Conservation (phyloP, 805 yeast genomes). For the Wickerhamiella lipophila region DNA sequence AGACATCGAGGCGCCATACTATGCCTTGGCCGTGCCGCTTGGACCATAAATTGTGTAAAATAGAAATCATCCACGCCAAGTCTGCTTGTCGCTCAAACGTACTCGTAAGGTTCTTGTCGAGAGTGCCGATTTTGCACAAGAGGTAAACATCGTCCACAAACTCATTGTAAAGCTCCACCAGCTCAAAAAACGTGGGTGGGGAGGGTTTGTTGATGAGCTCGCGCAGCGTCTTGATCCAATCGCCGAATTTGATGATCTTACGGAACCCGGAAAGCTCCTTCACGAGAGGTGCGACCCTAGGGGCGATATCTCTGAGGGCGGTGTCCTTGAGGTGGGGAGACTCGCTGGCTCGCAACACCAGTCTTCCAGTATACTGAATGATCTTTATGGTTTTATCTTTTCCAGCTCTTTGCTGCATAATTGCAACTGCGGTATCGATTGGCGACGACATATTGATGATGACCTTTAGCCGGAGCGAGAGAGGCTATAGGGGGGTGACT, state of each 20-base stretch:
- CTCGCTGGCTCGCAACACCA: slow-evolving; percentile 18
- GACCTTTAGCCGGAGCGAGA: neutral
- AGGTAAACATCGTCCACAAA: slow-evolving; percentile 25
- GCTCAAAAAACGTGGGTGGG: slow-evolving; percentile 3
- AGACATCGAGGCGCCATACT: slow-evolving; percentile 12
- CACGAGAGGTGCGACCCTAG: slow-evolving; percentile 19
- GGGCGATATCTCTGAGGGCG: slow-evolving; percentile 2
- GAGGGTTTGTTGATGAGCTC: slow-evolving; percentile 9
- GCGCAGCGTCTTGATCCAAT: slow-evolving; percentile 20
- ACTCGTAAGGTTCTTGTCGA: slow-evolving; percentile 16
- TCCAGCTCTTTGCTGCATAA: slow-evolving; percentile 22
- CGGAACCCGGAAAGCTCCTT: slow-evolving; percentile 24
- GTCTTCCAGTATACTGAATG: slow-evolving; percentile 23
- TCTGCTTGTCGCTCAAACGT: slow-evolving; percentile 21
- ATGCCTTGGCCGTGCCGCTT: slow-evolving; percentile 2
- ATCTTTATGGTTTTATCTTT: slow-evolving; percentile 25
- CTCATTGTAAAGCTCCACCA: slow-evolving; percentile 23
- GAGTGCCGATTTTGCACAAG: slow-evolving; percentile 22
- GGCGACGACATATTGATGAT: neutral
- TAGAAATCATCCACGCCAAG: slow-evolving; percentile 23
- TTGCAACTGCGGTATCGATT: slow-evolving; percentile 13
- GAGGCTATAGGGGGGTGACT: neutral
- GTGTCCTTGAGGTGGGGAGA: slow-evolving; percentile 1
- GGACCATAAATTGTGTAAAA: slow-evolving; percentile 16
- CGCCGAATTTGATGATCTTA: slow-evolving; percentile 24